phyloP scores from a whole-genome alignment of 2,329 filamentous ascomycete species.

The Ceratocystiopsis brevicomis region DNA sequence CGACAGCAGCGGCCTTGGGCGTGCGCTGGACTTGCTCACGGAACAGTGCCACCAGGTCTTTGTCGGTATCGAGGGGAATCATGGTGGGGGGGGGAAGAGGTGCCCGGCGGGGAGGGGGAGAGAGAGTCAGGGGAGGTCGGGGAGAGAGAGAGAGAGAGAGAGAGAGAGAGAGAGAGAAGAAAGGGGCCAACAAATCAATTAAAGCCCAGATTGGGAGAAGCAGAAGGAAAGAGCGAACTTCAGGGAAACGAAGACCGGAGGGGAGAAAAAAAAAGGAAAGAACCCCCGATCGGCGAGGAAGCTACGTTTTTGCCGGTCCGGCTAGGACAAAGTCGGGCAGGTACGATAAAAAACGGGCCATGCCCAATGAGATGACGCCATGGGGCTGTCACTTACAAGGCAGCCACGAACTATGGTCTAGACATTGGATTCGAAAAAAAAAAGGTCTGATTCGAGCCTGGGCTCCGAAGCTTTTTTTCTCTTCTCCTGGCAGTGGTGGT shows the following conservation, averaged over 20 bases:
- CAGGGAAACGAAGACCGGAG: not conserved
- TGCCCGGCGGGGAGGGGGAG: not conserved
- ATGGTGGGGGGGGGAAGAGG: not conserved
- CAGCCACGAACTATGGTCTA: too few relatives aligned
- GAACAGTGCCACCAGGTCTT: conserved; percentile 58
- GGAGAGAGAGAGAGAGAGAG: not conserved
- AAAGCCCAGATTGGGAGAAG: too few relatives aligned
- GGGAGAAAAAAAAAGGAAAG: not conserved
- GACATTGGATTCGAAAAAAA: too few relatives aligned
- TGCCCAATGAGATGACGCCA: not conserved
- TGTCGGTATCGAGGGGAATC: conserved; percentile 41
- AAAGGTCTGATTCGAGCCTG: too few relatives aligned
- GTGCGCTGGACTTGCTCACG: conserved; percentile 46
- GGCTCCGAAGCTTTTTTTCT: too few relatives aligned
- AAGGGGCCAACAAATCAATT: not conserved
- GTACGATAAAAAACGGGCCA: not conserved
- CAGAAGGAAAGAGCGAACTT: not conserved
- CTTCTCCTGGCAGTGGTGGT: too few relatives aligned
- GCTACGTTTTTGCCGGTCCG: not conserved
- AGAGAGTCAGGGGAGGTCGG: not conserved
- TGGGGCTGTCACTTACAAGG: too few relatives aligned
- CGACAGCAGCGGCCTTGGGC: conserved; percentile 50
- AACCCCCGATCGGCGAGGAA: not conserved
- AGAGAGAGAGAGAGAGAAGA: not conserved
- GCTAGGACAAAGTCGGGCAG: not conserved